Evolutionary conservation across 179 eudicot genomes (phyloP).

Genomic region (Actinidia arguta): DNA sequence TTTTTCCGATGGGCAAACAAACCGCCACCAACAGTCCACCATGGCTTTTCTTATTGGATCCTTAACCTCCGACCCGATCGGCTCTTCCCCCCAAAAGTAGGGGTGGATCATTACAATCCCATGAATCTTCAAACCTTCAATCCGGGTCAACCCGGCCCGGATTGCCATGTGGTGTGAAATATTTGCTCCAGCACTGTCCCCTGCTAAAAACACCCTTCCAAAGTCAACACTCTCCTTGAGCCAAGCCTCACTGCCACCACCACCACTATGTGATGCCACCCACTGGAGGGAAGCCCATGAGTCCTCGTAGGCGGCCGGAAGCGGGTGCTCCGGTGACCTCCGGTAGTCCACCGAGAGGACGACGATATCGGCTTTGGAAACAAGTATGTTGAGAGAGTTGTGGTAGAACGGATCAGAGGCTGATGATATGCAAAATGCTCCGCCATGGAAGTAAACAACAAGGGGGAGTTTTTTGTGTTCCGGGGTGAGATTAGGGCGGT

Average conservation of each 20-base stretch:
- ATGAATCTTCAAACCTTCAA: background rate
- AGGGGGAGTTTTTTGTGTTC: constrained; percentile 34
- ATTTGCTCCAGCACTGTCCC: constrained; percentile 54
- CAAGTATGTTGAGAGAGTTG: constrained; percentile 30
- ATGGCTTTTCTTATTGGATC: background rate
- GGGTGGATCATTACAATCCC: constrained; percentile 42
- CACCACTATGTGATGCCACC: constrained; percentile 27
- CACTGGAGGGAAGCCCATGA: constrained; percentile 37
- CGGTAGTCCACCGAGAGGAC: constrained; percentile 39
- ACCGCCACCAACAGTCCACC: constrained; percentile 42
- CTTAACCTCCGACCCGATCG: constrained; percentile 29
- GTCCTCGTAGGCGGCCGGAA: constrained; percentile 43
- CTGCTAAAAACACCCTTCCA: constrained; percentile 30
- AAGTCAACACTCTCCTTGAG: constrained; percentile 38
- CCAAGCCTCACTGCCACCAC: constrained; percentile 38
- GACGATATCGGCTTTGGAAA: constrained; percentile 26
- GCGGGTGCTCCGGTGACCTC: constrained; percentile 44
- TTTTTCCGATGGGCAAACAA: constrained; percentile 39
- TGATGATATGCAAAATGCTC: constrained; percentile 37
- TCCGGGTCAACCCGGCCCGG: constrained; percentile 10
- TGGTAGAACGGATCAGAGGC: constrained; percentile 40
- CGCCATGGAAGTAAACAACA: constrained; percentile 48
- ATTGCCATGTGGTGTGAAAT: constrained; percentile 40
- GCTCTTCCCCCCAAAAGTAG: constrained; percentile 41
- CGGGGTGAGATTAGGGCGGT: constrained; percentile 30